Base-by-base conservation (phyloP, 306 rosid genomes). In the Argentina anserina region DNA sequence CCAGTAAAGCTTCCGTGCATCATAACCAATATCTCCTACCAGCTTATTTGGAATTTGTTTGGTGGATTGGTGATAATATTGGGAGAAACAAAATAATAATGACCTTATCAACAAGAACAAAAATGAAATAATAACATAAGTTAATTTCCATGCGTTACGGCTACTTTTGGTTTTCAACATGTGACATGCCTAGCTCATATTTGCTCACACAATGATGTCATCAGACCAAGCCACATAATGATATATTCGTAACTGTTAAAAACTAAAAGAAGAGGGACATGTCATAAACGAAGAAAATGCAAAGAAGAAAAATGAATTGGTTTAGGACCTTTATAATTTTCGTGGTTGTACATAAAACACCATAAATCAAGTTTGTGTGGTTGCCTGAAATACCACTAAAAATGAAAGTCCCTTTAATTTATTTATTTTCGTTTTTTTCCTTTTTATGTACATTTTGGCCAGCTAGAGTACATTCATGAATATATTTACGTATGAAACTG, bases 151-250 rank as follows among this genome's bases (percentile, higher is more conserved):
- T 69, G 43, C 2, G 13, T 40, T 47, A 6, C 43, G 31, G 1
- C n/a, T 20, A 3, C 45, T 33, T 69, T 17, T 39, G 0, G 50
- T 28, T 12, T 69, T 21, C 13, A 33, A 13, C 50, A 37, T 70
- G 65, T 37, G 74, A 36, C n/a, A 23, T 56, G 42, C 46, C 9
- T 37, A 21, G 49, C 65, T 37, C 64, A 70, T 17, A n/a, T 52
- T 70, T 23, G 64, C 3, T 70, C 75, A 23, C n/a, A 53, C 10
- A 26, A 62, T 50, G 74, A 70, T 14, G 64, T 70, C 74, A 70
- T 9, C 31, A 17, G 10, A 29, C 43, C 26, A 29, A 40, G 18
- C 72, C 17, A 50, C 18, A 9, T 21, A 68, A 39, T n/a, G 36
- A 4, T 31, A 40, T 9, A 21, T 65, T 17, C 8, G 6, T 41